These are phyloP conservation scores for Ceratobasidium sp. DNA, from an alignment of 1,284 basidiomycete genomes.

Conservation along the genomic window DNA sequence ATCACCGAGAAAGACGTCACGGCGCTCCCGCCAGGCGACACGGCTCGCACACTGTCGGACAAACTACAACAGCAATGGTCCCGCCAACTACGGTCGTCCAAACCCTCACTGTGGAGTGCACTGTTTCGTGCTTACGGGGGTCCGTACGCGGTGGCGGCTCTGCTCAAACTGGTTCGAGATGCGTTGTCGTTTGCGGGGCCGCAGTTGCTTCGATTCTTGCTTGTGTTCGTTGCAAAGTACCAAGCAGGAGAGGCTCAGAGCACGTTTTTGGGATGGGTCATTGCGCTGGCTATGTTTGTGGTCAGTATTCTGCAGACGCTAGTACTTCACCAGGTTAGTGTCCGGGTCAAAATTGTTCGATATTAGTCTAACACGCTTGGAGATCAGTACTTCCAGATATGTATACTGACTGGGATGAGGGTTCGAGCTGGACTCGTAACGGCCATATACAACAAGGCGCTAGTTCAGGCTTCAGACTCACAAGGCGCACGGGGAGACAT, in stretches of 20 bases:
- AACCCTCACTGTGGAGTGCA: constrained; percentile 76
- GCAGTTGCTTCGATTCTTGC: constrained; percentile 83
- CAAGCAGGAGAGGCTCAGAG: constrained; percentile 58
- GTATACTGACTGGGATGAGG: constrained; percentile 90
- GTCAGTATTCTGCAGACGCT: constrained; percentile 82
- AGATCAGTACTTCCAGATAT: constrained; percentile 81
- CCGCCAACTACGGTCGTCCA: constrained; percentile 45
- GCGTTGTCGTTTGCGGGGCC: constrained; percentile 88
- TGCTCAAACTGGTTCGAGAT: constrained; percentile 84
- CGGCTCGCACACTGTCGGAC: constrained; percentile 77
- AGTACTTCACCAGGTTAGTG: constrained; percentile 83
- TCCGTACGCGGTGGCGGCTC: constrained; percentile 76
- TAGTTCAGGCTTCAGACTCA: constrained; percentile 88
- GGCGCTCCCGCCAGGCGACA: constrained; percentile 74
- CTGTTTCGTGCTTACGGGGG: constrained; percentile 83
- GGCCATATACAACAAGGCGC: constrained; percentile 87
- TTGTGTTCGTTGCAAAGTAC: constrained; percentile 86
- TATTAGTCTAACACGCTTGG: too few species aligned
- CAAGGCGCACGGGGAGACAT: constrained; percentile 87
- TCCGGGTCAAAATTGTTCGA: not conserved
- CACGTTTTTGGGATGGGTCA: constrained; percentile 74
- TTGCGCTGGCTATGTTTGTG: constrained; percentile 84
- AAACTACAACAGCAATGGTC: constrained; percentile 68
- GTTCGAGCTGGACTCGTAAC: constrained; percentile 89
- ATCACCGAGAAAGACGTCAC: constrained; percentile 86